These are phyloP conservation scores for Ogataea allantospora DNA, from an alignment of 805 yeast genomes.

Conservation along the genomic window DNA sequence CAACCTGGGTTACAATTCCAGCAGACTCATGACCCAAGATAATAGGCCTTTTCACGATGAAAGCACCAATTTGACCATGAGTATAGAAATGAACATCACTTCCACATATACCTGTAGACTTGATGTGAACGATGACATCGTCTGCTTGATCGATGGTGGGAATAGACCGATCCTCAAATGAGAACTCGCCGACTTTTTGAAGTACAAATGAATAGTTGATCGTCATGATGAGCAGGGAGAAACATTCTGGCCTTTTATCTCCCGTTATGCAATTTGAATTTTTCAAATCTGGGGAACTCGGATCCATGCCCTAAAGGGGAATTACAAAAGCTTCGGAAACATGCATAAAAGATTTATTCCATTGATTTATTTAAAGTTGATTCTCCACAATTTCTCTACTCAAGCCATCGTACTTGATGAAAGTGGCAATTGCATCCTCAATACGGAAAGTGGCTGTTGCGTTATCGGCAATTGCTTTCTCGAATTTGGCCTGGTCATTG, in stretches of 20 bases:
- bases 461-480: slow-evolving; percentile 12
- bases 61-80: slow-evolving; percentile 12
- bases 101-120: slow-evolving; percentile 64
- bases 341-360: not conserved
- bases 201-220: slow-evolving; percentile 13
- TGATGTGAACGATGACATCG: slow-evolving; percentile 34
- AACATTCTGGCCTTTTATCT: too few species aligned
- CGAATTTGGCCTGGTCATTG: slow-evolving; percentile 19
- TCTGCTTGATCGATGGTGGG: slow-evolving; percentile 26
- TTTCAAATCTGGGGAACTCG: not conserved
- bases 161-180: slow-evolving; percentile 25
- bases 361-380: not conserved
- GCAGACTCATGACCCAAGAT: slow-evolving; percentile 37
- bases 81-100: slow-evolving; percentile 55
- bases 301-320: not conserved
- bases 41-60: slow-evolving; percentile 9
- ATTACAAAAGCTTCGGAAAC: not conserved
- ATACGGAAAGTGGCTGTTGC: slow-evolving; percentile 20
- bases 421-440: slow-evolving; percentile 20
- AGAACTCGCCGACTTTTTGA: slow-evolving; percentile 14
- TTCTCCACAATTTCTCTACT: slow-evolving; percentile 12
- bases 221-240: too few species aligned
- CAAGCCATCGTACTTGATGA: slow-evolving; percentile 18
- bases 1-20: slow-evolving; percentile 38
- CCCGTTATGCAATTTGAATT: too few species aligned